Percentiles rank a stretch among this genome's conserved stretches.
These are phyloP conservation scores for Epichloe baconii DNA, from an alignment of 2,329 filamentous ascomycete species.

Conservation along the genomic window DNA sequence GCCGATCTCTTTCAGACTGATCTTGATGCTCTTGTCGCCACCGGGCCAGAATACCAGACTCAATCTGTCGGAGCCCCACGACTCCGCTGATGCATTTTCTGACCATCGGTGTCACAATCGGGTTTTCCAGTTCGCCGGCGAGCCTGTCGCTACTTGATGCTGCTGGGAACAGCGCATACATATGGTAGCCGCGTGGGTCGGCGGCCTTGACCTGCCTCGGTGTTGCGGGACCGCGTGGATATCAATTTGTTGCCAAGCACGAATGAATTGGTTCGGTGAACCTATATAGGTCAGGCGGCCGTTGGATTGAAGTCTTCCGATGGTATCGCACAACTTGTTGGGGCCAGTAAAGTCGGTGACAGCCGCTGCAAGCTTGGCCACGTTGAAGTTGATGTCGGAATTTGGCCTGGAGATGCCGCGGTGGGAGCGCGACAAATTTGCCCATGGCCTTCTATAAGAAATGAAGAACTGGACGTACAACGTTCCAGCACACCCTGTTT, in stretches of 20 bases:
- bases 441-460: no score
- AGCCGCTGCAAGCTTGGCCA: no score
- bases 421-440: no score
- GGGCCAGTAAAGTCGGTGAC: no score
- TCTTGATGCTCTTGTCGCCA: conserved; percentile 6
- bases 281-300: neutral
- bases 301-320: no score
- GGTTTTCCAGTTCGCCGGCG: conserved; percentile 3
- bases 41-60: conserved; percentile 13
- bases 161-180: conserved; percentile 8
- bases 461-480: no score
- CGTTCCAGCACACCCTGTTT: no score
- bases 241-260: conserved; percentile 12
- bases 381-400: no score
- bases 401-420: no score
- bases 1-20: conserved; percentile 3
- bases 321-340: no score
- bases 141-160: conserved; percentile 6
- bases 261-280: conserved; percentile 9
- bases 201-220: conserved; percentile 12
- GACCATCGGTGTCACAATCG: conserved; percentile 8
- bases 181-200: conserved; percentile 13
- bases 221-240: conserved; percentile 10
- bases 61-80: conserved; percentile 7
- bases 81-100: conserved; percentile 9